Percentiles rank a stretch among this genome's conserved stretches.
These are phyloP conservation scores for Fusarium fracticaudum DNA, from an alignment of 2,329 filamentous ascomycete genomes.

Conservation along the genomic window DNA sequence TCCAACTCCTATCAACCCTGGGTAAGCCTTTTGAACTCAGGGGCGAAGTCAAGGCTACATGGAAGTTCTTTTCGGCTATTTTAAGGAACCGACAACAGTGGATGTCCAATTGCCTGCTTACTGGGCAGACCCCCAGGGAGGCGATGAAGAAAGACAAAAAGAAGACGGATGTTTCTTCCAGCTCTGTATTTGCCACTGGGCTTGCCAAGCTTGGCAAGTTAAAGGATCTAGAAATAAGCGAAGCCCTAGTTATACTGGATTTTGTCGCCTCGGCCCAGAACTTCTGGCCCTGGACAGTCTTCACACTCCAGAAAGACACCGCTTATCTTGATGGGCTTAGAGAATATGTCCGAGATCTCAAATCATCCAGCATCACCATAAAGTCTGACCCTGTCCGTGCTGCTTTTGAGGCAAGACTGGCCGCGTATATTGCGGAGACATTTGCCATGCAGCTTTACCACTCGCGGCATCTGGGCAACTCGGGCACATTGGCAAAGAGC, in stretches of 20 bases:
- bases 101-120: constrained; percentile 93
- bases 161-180: constrained; percentile 57
- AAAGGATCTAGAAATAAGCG: constrained; percentile 67
- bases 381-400: constrained; percentile 66
- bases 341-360: constrained; percentile 71
- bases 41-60: constrained; percentile 74
- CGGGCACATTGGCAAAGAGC: constrained; percentile 71
- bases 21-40: constrained; percentile 78
- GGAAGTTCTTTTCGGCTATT: constrained; percentile 87
- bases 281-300: constrained; percentile 94
- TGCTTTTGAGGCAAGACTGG: constrained; percentile 74
- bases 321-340: constrained; percentile 78
- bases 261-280: constrained; percentile 92
- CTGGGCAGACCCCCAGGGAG: constrained; percentile 84
- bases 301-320: constrained; percentile 77
- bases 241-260: constrained; percentile 80
- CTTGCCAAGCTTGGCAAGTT: constrained; percentile 76
- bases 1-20: constrained; percentile 79
- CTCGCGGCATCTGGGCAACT: constrained; percentile 78
- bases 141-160: constrained; percentile 68
- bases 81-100: constrained; percentile 93
- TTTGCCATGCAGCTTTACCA: constrained; percentile 92
- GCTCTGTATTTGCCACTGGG: constrained; percentile 79
- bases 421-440: constrained; percentile 85
- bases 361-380: constrained; percentile 60